Percentiles rank a stretch among this genome's conserved stretches.
Evolutionary conservation across 495 filamentous ascomycete species (phyloP).

Genomic region (Astrothelium macrocarpum): DNA sequence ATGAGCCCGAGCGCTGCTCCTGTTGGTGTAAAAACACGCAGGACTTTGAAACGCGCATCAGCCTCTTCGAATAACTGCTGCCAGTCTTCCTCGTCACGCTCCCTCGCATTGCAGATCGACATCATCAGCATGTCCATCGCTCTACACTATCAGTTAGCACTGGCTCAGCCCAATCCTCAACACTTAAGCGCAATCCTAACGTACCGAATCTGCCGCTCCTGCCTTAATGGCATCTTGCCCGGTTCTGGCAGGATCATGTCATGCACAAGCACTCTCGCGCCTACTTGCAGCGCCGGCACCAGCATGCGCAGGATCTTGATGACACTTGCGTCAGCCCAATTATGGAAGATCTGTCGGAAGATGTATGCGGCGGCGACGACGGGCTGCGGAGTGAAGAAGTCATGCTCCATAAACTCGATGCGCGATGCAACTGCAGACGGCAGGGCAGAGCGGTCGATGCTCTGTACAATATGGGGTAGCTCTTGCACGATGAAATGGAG

Average conservation of each 20-base stretch:
- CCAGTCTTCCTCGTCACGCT: background rate
- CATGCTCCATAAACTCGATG: conserved; percentile 32
- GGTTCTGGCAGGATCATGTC: background rate
- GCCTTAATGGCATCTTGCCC: background rate
- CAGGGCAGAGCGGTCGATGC: background rate
- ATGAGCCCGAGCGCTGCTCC: background rate
- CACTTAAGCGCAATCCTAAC: no score
- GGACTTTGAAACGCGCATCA: background rate
- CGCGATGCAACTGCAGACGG: background rate
- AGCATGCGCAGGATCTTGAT: background rate
- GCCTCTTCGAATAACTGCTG: background rate
- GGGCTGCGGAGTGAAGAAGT: conserved; percentile 47
- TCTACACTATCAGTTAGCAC: no score
- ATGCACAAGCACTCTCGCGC: background rate
- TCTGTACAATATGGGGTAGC: background rate
- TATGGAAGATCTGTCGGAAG: background rate
- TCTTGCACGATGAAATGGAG: background rate
- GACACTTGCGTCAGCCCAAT: background rate
- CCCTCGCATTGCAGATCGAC: background rate
- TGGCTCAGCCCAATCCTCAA: no score
- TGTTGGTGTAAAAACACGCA: background rate
- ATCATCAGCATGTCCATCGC: background rate
- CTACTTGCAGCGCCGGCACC: background rate
- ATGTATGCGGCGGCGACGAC: conserved; percentile 13
- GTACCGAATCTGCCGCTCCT: background rate